phyloP scores from a whole-genome alignment of 2,329 filamentous ascomycete genomes.

The Erysiphe neolycopersici region DNA sequence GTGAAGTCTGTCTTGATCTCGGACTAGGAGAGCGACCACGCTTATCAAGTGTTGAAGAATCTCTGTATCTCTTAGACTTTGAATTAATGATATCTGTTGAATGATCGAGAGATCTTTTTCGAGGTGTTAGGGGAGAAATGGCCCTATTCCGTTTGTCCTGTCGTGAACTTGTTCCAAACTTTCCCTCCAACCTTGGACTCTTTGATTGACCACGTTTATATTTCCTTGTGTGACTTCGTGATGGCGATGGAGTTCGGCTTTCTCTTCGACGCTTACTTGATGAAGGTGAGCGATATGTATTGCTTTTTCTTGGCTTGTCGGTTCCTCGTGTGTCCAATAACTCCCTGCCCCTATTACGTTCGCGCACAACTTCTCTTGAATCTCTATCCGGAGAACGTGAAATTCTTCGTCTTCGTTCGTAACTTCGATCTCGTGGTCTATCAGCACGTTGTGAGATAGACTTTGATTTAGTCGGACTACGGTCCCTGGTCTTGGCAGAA shows the following conservation, averaged over 20 bases:
- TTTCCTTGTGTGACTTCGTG: slow-evolving; percentile 13
- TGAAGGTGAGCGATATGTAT: slow-evolving; percentile 10
- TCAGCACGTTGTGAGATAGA: slow-evolving; percentile 7
- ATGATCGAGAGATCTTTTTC: slow-evolving; percentile 10
- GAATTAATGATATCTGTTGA: slow-evolving; percentile 5
- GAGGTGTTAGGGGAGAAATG: slow-evolving; percentile 9
- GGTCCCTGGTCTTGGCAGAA: slow-evolving; percentile 9
- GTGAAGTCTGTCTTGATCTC: slow-evolving; percentile 6
- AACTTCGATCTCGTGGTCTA: slow-evolving; percentile 11
- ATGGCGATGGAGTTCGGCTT: slow-evolving; percentile 12
- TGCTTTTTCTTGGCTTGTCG: slow-evolving; percentile 11
- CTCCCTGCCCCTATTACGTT: slow-evolving; percentile 14
- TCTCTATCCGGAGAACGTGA: slow-evolving; percentile 11
- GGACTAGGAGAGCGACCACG: slow-evolving; percentile 11
- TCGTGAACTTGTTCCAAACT: slow-evolving; percentile 5
- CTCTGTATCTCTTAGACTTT: slow-evolving; percentile 8
- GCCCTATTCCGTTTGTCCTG: slow-evolving; percentile 9
- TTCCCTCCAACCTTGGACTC: slow-evolving; percentile 10
- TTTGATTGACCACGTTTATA: slow-evolving; percentile 10
- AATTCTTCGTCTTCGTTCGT: slow-evolving; percentile 10
- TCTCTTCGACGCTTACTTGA: slow-evolving; percentile 12
- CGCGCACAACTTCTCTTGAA: slow-evolving; percentile 12
- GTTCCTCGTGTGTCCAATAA: slow-evolving; percentile 14
- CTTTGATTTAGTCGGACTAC: slow-evolving; percentile 10
- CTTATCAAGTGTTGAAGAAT: slow-evolving; percentile 7